Evolutionary conservation across 2,329 filamentous ascomycete species (phyloP), one percentile per base, ranked within the genome.

Genomic region (Hymenoscyphus fraxineus): DNA sequence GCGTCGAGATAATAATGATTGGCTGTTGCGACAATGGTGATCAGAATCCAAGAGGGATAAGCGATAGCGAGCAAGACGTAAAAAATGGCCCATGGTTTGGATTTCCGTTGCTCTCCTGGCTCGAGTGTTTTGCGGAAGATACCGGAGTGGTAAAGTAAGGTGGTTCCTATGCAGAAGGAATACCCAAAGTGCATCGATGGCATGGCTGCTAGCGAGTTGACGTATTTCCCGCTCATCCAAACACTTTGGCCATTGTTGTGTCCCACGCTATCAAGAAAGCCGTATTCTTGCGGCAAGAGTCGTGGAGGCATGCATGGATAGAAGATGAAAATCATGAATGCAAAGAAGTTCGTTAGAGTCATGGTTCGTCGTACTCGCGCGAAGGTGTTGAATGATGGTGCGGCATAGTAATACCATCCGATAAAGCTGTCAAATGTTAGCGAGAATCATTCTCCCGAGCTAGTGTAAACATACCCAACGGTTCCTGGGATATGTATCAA

Each of bases 391-490:
- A 81, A 79, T 1, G 77, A 81, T 3, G 82, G 81, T 3, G 85
- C 84, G 54, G 82, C 80, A 72, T 84, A 84, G 75, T 87, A 88
- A 74, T 85, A 88, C 81, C 83, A 88, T 55, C 82, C 85, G 61
- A 88, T 83, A 73, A 87, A 88, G 63, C 84, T 86, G 58, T 44
- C 38, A 55, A 16, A 31, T 58, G 63, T 71, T 44, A 70, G 72
- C 61, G 64, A 41, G 22, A 44, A 16, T 27, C 5, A 6, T 56
- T 41, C 19, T 59, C 16, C 15, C 51, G 58, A 22, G 15, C 13
- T n/a, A 32, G 3, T 16, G 16, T 47, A 10, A 55, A 69, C 78
- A 69, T 76, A 85, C 82, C 82, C 82, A 64, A 86, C 83, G 55
- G 83, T 85, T 19, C 83, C 84, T 2, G 84, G 84, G 62, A 87